Evolutionary conservation across 805 yeast species (phyloP), one percentile per base, ranked within the genome.

Genomic region (Myxozyma melibiosi): DNA sequence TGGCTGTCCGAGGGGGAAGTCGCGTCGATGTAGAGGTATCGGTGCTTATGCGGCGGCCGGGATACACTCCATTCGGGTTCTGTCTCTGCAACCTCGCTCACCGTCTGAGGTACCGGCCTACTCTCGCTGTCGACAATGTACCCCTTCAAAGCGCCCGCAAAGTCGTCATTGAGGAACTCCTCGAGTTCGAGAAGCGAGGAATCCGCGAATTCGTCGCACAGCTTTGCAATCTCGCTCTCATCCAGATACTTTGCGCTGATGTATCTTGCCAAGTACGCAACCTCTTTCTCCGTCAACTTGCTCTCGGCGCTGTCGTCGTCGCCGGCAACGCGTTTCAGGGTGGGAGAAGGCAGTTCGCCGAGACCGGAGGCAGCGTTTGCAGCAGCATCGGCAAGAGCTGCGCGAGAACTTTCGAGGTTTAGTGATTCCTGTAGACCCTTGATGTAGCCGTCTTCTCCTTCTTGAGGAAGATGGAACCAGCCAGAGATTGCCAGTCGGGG

Each of bases 381-480:
- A 87, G 90, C 61, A 90, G 78, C 0, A 96, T 88, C 41, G 90
- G 63, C 63, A 11, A 58, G 35, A 82, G 66, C 79, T 2, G 60
- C 61, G 4, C 58, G 48, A 1, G 63, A 55, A 16, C 57, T 50
- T 22, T 51, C 57, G 40, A 25, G 27, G 31, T 60, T 60, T 11
- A 53, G 54, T 20, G 38, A 25, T 27, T 85, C 92, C 70, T 89
- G 90, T 68, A 90, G 96, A 4, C 95, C 96, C 35, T 82, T 83
- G 18, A 84, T 79, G 67, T 72, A 92, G 0, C 97, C 98, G 33
- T 81, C 84, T 72, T 94, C 99, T 8, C 96, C 97, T 9, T 75
- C 75, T 70, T 94, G 98, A 2, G 99, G 99, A 51, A 91, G 88
- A 71, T 94, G 99, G 70, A 92, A 95, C 99, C 99, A 95, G 0